Percentiles rank a stretch among this genome's conserved stretches.
Evolutionary conservation across 164 flowering plant species (phyloP).

Genomic region (Warburgia ugandensis): DNA sequence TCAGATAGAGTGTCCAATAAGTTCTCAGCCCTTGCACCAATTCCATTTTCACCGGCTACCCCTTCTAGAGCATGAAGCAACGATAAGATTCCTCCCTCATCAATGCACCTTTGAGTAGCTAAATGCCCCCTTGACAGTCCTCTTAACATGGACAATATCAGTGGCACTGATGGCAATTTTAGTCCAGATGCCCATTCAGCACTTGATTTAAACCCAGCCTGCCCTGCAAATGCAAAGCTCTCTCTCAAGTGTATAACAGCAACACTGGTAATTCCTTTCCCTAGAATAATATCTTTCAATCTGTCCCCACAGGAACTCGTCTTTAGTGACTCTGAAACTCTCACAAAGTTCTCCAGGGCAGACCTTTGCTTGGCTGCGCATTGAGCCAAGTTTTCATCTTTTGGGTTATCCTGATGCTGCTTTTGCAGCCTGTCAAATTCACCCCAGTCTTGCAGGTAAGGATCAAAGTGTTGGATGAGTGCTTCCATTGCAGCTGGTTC

Average conservation of each 20-base stretch:
- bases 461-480: conserved; percentile 83
- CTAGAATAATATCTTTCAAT: conserved; percentile 87
- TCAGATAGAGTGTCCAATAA: conserved; percentile 82
- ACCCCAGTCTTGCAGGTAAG: conserved; percentile 76
- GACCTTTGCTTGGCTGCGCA: conserved; percentile 67
- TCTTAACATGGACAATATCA: conserved; percentile 88
- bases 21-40: conserved; percentile 97
- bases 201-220: conserved; percentile 69
- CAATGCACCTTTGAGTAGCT: conserved; percentile 76
- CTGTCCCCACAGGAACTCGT: conserved; percentile 96
- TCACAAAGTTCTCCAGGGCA: conserved; percentile 88
- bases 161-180: conserved; percentile 80
- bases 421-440: conserved; percentile 71
- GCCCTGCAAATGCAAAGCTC: conserved; percentile 64
- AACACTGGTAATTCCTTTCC: conserved; percentile 69
- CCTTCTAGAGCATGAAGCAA: conserved; percentile 97
- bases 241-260: conserved; percentile 72
- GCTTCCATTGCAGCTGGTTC: conserved; percentile 99
- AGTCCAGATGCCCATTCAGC: conserved; percentile 70
- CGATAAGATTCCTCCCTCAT: conserved; percentile 74
- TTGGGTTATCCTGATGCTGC: conserved; percentile 59
- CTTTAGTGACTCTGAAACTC: conserved; percentile 95
- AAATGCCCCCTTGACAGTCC: conserved; percentile 95
- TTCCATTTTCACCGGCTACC: conserved; percentile 90
- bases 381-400: conserved; percentile 65